Base-by-base conservation (phyloP, 2,329 filamentous ascomycete species). In the Pseudophaeomoniella oleicola region DNA sequence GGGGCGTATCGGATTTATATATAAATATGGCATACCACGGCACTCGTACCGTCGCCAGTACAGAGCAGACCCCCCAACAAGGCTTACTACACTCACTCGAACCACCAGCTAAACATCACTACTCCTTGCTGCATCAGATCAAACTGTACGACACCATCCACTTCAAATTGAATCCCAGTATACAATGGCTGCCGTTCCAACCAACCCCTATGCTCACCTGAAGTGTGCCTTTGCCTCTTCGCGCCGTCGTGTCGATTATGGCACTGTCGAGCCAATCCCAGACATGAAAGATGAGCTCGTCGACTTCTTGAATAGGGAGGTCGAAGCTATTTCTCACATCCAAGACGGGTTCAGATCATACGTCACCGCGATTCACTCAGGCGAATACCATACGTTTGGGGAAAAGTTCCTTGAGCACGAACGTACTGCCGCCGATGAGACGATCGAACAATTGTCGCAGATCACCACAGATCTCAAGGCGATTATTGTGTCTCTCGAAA, bases 371-470 rank as follows among this genome's bases (percentile, higher is more conserved):
- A 41, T 46, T 40, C 44, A 41, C 16, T 41, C 37, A 3, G 29
- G 36, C 13, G 37, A 42, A 13, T 30, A 43, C 30, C 40, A 44
- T 19, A 37, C 29, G 12, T 46, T 44, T 34, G 32, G 30, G n/a
- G 32, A 34, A 17, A 19, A 37, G 5, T 46, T 46, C 29, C 40
- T 46, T 13, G 37, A 39, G n/a, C 29, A 38, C 18, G 36, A 46
- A 33, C 41, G 41, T 27, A 38, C 36, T 11, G 38, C 44, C 15
- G 35, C 30, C 3, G 29, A 37, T 17, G 32, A 39, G 16, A 40
- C 42, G 4, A 22, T 42, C 18, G 30, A 43, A 32, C 44, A 46
- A 35, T 36, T 46, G 14, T 33, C 37, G 19, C 37, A 43, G 22
- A 44, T 44, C 19, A 15, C 14, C 9, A 15, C n/a, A 5, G 31